phyloP scores from a whole-genome alignment of 352 stramenopile genomes.

The Thalassiosira livingstoniorum region DNA sequence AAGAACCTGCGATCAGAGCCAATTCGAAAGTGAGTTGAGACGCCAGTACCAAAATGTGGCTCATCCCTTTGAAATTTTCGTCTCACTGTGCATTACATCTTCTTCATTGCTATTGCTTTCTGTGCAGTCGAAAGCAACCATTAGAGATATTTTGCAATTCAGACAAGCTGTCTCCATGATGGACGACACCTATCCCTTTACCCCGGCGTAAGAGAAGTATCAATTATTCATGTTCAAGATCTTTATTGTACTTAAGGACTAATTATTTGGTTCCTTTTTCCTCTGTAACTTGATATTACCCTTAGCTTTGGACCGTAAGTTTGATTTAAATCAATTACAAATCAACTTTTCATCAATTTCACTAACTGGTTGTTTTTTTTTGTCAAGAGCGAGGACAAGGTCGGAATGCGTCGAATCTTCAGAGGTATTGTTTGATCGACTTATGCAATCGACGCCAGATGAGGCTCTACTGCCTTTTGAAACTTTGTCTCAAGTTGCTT shows the following conservation, averaged over 20 bases:
- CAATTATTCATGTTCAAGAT: too few species aligned
- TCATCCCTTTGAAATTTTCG: neutral
- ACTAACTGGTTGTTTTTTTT: too few species aligned
- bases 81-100: neutral
- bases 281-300: too few species aligned
- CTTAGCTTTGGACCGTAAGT: too few species aligned
- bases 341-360: too few species aligned
- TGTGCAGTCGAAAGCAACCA: slow-evolving; percentile 43
- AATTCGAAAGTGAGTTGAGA: slow-evolving; percentile 19
- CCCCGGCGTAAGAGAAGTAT: too few species aligned
- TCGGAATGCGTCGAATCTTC: slow-evolving; percentile 68
- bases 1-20: slow-evolving; percentile 46
- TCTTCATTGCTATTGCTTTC: neutral
- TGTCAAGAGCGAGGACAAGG: slow-evolving; percentile 59
- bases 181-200: slow-evolving; percentile 68
- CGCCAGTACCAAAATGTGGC: neutral
- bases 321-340: too few species aligned
- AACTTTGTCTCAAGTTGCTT: slow-evolving; percentile 55
- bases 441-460: slow-evolving; percentile 57
- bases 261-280: too few species aligned
- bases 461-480: slow-evolving; percentile 62
- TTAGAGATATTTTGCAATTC: slow-evolving; percentile 57
- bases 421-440: slow-evolving; percentile 63
- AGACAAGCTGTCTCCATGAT: slow-evolving; percentile 70
- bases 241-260: too few species aligned